Conservation (phyloP, 1,139 yeast genomes). For the Yamadazyma dendronema region DNA sequence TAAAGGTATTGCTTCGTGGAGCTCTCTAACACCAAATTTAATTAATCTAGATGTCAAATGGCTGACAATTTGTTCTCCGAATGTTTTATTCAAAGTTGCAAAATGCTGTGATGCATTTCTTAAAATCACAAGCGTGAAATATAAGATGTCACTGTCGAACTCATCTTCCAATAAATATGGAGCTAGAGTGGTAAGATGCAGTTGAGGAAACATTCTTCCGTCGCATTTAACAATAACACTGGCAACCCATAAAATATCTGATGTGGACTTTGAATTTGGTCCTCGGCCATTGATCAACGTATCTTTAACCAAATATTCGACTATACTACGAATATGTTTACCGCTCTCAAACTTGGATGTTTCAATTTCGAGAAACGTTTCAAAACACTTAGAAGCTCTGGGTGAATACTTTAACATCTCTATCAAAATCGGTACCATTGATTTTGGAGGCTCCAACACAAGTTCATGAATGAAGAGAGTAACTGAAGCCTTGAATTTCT, state of each 20-base stretch:
- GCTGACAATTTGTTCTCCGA: neutral
- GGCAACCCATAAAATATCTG: neutral
- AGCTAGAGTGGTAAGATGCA: conserved; percentile 1
- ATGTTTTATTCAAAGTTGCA: neutral
- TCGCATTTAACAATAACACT: conserved; percentile 1
- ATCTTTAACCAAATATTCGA: neutral
- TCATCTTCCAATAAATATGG: conserved; percentile 3
- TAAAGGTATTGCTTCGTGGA: conserved; percentile 70
- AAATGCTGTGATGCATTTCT: neutral
- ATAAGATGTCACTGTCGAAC: neutral
- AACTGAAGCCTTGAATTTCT: conserved; percentile 35
- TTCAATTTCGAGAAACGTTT: conserved; percentile 1
- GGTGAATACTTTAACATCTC: neutral
- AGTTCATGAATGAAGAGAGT: conserved; percentile 15
- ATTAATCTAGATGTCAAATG: conserved; percentile 34
- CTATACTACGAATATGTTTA: neutral
- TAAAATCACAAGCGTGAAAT: conserved; percentile 1
- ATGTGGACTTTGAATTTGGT: neutral
- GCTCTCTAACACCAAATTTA: conserved; percentile 54
- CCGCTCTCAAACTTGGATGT: neutral
- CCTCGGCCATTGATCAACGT: conserved; percentile 1
- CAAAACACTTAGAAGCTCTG: neutral
- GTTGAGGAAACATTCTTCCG: conserved; percentile 2
- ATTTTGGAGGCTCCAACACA: neutral
- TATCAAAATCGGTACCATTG: neutral